Conservation (phyloP, 306 rosid species). For the Canavalia gladiata region DNA sequence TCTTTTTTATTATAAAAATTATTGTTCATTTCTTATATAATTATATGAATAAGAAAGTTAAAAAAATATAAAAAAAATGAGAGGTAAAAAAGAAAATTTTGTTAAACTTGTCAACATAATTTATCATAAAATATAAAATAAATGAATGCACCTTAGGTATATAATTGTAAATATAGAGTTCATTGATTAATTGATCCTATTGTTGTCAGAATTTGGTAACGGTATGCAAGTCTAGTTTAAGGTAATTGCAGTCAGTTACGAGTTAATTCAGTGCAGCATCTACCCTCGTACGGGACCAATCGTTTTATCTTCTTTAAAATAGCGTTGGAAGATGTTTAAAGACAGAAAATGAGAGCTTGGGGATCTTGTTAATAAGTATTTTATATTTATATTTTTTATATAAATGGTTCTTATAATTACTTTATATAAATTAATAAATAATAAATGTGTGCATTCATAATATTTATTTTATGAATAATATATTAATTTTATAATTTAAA, state of each 20-base stretch:
- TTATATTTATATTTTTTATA: too few species aligned
- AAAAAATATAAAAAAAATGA: too few species aligned
- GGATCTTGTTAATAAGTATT: neutral
- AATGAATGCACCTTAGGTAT: neutral
- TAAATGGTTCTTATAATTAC: too few species aligned
- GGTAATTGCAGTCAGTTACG: neutral
- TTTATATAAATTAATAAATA: too few species aligned
- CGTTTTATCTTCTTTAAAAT: neutral
- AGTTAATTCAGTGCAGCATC: neutral
- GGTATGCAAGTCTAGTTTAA: neutral
- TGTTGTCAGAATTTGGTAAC: constrained; percentile 4
- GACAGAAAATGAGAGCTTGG: neutral
- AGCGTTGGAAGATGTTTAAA: neutral
- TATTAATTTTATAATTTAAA: too few species aligned
- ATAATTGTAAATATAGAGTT: neutral
- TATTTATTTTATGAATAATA: too few species aligned
- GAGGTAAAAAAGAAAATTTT: too few species aligned
- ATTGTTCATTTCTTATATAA: too few species aligned
- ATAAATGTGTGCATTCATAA: too few species aligned
- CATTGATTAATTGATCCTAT: neutral
- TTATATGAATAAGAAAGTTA: too few species aligned
- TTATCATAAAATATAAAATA: neutral
- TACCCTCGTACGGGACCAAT: neutral
- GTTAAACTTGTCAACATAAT: too few species aligned
- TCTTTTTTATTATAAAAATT: too few species aligned